Evolutionary conservation across 148 eudicot species (phyloP), one percentile per base, ranked within the genome.

Genomic region (Cornus controversa): DNA sequence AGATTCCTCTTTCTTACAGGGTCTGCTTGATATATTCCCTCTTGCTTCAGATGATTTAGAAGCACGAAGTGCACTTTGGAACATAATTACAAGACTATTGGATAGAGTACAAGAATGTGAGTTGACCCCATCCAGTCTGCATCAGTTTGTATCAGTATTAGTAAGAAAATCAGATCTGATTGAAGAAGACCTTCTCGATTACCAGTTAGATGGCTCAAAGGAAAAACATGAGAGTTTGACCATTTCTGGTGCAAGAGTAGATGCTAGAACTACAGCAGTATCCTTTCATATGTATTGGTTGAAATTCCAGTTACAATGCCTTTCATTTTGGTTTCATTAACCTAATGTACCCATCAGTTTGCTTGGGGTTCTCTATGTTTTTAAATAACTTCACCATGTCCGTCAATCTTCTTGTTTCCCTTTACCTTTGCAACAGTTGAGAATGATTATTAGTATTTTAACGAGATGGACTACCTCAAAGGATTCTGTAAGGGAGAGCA

Each of bases 1-100:
- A 93, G 98, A 93, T 83, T 42, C 79, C 27, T 72, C 83, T 47
- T 87, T 93, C 85, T 75, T 93, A 80, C 90, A 88, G 93, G 89
- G 92, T 75, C 85, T 95, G 57, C 83, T 93, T 23, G 96, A 89
- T 65, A 80, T 95, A 68, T 83, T 91, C 67, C 90, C 94, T 65
- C 86, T 88, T 80, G 90, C 97, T 78, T 96, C 98, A 62, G 93
- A 88, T 76, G 99, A 96, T 76, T 64, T 75, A 10, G 99, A 90
- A 84, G 98, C 97, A 36, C 83, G 87, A 80, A 86, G 85, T 81
- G 99, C 98, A 74, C 81, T 96, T 81, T 96, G 99, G 98, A 93
- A 91, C 82, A 77, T 88, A 57, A 80, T 91, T 74, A 82, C 90
- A 22, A 82, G 93, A 80, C 80, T 93, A 72, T 72, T 93, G 83